Conservation (phyloP, 2,329 filamentous ascomycete genomes). For the Tothia fuscella region DNA sequence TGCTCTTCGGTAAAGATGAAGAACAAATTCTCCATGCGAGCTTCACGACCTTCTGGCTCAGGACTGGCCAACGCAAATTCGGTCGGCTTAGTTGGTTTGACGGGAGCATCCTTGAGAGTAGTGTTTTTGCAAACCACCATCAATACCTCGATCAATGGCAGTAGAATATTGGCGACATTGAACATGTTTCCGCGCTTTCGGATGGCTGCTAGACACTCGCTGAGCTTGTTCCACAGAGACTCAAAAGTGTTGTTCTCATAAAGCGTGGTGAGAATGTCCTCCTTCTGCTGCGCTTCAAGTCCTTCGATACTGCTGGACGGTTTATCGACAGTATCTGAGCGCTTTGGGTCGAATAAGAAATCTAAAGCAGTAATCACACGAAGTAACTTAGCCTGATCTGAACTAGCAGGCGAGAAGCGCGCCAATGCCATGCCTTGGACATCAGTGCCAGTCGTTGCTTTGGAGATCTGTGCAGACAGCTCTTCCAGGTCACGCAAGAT, state of each 20-base stretch:
- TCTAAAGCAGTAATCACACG: conserved; percentile 88
- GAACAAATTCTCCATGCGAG: conserved; percentile 78
- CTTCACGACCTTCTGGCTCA: conserved; percentile 64
- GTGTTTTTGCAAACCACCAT: conserved; percentile 99
- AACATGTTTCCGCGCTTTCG: conserved; percentile 89
- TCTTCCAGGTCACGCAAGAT: conserved; percentile 78
- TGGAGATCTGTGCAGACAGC: conserved; percentile 73
- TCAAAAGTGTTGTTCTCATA: conserved; percentile 89
- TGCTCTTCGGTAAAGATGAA: conserved; percentile 97
- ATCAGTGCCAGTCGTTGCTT: conserved; percentile 79
- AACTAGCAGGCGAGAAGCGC: conserved; percentile 92
- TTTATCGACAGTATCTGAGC: conserved; percentile 38
- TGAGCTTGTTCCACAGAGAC: conserved; percentile 83
- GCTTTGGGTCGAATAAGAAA: conserved; percentile 82
- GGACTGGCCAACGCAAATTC: conserved; percentile 66
- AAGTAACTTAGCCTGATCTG: conserved; percentile 91
- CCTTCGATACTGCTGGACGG: conserved; percentile 33
- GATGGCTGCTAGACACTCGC: conserved; percentile 77
- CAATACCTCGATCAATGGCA: conserved; percentile 87
- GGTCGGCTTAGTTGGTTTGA: conserved; percentile 35
- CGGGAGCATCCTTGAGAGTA: conserved; percentile 55
- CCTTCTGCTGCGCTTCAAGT: conserved; percentile 53
- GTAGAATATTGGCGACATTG: conserved; percentile 88
- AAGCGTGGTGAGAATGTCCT: conserved; percentile 73
- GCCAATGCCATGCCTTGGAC: conserved; percentile 88